Evolutionary conservation across 176 grass and related monocot species (phyloP).

Genomic region (Hsuehochloa calcarea): DNA sequence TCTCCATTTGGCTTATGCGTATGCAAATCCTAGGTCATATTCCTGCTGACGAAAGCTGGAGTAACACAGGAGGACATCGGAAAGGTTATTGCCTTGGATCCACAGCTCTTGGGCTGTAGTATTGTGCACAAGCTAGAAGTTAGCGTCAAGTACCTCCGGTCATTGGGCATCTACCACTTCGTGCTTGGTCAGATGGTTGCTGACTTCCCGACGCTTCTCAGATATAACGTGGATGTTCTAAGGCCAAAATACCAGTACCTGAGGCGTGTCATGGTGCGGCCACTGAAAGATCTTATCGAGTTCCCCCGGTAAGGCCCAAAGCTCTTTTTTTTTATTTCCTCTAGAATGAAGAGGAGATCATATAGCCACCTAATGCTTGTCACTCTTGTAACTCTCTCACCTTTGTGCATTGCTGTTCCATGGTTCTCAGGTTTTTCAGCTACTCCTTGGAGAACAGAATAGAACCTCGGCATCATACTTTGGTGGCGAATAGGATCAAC

Average conservation of each 20-base stretch:
- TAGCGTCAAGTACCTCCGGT: conserved; percentile 84
- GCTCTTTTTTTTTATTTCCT: neutral
- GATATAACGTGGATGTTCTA: conserved; percentile 76
- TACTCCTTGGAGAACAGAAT: conserved; percentile 84
- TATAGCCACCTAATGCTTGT: neutral
- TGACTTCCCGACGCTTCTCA: conserved; percentile 79
- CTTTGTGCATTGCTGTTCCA: neutral
- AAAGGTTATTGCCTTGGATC: conserved; percentile 88
- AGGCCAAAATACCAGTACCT: conserved; percentile 87
- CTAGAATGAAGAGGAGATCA: neutral
- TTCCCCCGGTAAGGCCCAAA: conserved; percentile 63
- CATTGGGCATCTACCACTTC: conserved; percentile 74
- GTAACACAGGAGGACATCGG: conserved; percentile 75
- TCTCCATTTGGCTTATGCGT: conserved; percentile 26
- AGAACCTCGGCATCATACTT: conserved; percentile 61
- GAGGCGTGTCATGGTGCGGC: conserved; percentile 91
- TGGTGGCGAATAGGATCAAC: conserved; percentile 77
- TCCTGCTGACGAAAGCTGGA: conserved; percentile 77
- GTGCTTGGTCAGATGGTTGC: conserved; percentile 80
- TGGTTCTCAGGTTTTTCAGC: conserved; percentile 78
- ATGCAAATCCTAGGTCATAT: conserved; percentile 57
- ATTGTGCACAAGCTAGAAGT: conserved; percentile 79
- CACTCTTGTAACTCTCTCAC: neutral
- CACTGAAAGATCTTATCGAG: conserved; percentile 78
- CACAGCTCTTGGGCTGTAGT: conserved; percentile 88